Base-by-base conservation (phyloP, 164 flowering plant genomes). In the Sedum album region DNA sequence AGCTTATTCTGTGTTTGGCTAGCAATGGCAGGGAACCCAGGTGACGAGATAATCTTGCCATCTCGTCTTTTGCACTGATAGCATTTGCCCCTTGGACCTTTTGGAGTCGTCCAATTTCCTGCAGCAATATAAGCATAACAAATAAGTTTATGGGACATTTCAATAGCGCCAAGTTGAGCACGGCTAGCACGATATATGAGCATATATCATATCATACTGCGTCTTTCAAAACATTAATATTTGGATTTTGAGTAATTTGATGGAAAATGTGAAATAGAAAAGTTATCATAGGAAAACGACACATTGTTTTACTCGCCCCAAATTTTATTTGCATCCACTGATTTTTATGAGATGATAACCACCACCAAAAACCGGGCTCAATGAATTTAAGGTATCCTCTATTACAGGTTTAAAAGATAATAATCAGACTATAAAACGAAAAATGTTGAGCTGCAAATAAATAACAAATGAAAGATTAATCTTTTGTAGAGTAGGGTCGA, bases 11-110 rank as follows among this genome's bases (percentile, higher is more conserved):
- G 72, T 94, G 99, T 76, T 88, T 92, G 21, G 97, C 94, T 17
- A 76, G 89, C 74, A 95, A 96, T 51, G 99, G 97, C 71, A 90
- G 77, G 46, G 99, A 92, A 66, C 94, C 95, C 68, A 95, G 80
- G 79, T 95, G 99, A 61, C 99, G 96, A 7, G 99, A 85, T 46
- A 95, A 71, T 77, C 99, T 83, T 23, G 90, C 97, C 97, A 95
- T 95, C 82, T 95, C 99, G 60, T 95, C 99, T 76, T 92, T 95
- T 21, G 99, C 99, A 77, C 99, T 95, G 74, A 95, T 69, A 18
- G 97, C 97, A 76, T 87, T 89, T 6, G 94, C 74, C 9, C 99
- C 99, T 48, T 86, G 96, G n/a, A 95, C 99, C 75, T 73, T 92
- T 71, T 89, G 97, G 74, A 95, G 85, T 57, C 99, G 80, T 31